A percentile compares a stretch with the other conserved stretches of the same genome.
These are phyloP conservation scores for Ceratocystis eucalypticola DNA, from an alignment of 2,329 filamentous ascomycete genomes.

Conservation along the genomic window DNA sequence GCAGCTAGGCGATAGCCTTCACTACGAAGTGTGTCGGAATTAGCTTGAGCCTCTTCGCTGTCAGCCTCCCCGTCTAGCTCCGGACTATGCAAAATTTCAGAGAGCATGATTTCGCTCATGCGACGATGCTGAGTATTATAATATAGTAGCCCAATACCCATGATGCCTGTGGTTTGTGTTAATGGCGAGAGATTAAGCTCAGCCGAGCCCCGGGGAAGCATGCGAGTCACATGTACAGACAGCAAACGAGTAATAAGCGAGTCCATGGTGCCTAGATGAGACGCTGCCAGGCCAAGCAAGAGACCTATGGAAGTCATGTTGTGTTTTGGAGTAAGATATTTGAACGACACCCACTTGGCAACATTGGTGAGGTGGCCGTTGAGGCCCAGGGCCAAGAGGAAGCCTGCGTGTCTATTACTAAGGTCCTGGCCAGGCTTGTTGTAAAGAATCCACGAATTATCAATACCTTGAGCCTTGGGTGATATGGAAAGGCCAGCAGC, in stretches of 20 bases:
- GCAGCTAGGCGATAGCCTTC: conserved; percentile 94
- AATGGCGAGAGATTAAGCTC: conserved; percentile 87
- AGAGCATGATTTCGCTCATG: conserved; percentile 98
- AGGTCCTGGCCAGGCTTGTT: conserved; percentile 81
- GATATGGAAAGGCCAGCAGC: conserved; percentile 89
- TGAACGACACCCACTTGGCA: conserved; percentile 97
- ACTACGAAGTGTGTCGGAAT: conserved; percentile 73
- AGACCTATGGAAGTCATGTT: conserved; percentile 97
- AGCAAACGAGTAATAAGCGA: conserved; percentile 82
- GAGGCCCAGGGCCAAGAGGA: conserved; percentile 76
- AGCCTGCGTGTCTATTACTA: conserved; percentile 91
- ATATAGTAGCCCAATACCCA: conserved; percentile 92
- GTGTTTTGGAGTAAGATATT: conserved; percentile 97
- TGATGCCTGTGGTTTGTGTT: conserved; percentile 89
- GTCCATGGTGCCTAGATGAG: conserved; percentile 95
- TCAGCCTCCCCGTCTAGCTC: background rate
- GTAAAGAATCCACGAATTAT: conserved; percentile 97
- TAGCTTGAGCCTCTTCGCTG: conserved; percentile 52
- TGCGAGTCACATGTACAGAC: conserved; percentile 89
- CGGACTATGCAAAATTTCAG: conserved; percentile 72
- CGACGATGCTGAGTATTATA: conserved; percentile 90
- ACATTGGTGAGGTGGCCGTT: conserved; percentile 90
- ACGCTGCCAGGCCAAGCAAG: conserved; percentile 81
- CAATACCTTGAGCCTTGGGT: conserved; percentile 77
- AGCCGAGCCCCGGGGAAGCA: conserved; percentile 82